These are phyloP conservation scores for Arthroderma sp. DNA, from an alignment of 2,329 filamentous ascomycete species.

Conservation along the genomic window DNA sequence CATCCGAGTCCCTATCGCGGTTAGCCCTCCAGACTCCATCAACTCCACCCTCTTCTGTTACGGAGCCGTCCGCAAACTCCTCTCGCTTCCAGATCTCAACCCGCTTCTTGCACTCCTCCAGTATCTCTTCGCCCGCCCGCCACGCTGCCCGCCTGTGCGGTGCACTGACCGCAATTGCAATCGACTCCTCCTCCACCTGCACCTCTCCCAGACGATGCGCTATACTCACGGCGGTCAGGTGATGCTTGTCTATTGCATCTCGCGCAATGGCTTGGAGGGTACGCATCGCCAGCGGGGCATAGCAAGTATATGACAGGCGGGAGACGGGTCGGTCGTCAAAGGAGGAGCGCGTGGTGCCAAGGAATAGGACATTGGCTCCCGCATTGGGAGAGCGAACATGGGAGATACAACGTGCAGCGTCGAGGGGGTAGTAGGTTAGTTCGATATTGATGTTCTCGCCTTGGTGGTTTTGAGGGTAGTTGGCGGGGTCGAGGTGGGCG, in stretches of 20 bases:
- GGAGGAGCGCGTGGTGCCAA: conserved; percentile 33
- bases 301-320: conserved; percentile 33
- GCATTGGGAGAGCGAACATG: conserved; percentile 29
- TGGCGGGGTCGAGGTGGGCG: conserved; percentile 10
- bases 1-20: conserved; percentile 52
- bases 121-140: conserved; percentile 73
- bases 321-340: conserved; percentile 29
- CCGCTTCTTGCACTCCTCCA: conserved; percentile 71
- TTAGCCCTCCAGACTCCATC: conserved; percentile 75
- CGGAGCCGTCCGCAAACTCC: conserved; percentile 59
- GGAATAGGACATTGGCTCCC: conserved; percentile 34
- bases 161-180: conserved; percentile 73
- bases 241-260: conserved; percentile 43
- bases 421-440: conserved; percentile 29
- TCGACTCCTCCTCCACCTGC: conserved; percentile 83
- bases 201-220: conserved; percentile 75
- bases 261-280: conserved; percentile 27
- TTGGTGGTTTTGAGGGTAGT: conserved; percentile 26
- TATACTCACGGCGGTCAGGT: conserved; percentile 61
- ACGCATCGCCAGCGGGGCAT: conserved; percentile 30
- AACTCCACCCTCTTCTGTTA: conserved; percentile 49
- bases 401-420: conserved; percentile 21
- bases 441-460: conserved; percentile 30
- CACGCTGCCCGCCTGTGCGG: conserved; percentile 76
- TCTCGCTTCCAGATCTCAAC: conserved; percentile 96